Percentiles rank a stretch among this genome's conserved stretches.
These are phyloP conservation scores for Nectriaceae sp. DNA, from an alignment of 2,329 filamentous ascomycete genomes.

Conservation along the genomic window DNA sequence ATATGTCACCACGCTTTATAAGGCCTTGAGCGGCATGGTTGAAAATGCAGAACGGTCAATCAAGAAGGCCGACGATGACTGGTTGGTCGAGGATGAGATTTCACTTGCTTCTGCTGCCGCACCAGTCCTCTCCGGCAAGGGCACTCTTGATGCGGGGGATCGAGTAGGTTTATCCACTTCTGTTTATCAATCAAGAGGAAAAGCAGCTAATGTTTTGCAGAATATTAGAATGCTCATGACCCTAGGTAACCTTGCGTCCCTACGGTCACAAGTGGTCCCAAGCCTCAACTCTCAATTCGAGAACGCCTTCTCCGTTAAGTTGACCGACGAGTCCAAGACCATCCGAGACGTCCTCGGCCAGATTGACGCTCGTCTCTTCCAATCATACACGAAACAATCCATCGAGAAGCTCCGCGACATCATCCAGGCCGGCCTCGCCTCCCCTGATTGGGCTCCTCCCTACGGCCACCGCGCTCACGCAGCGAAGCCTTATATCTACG, in stretches of 20 bases:
- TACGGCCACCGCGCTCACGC: constrained; percentile 63
- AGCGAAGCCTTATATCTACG: constrained; percentile 87
- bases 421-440: constrained; percentile 72
- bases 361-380: constrained; percentile 89
- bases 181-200: not conserved
- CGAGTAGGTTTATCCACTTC: constrained; percentile 44
- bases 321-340: constrained; percentile 90
- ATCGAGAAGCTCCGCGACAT: constrained; percentile 68
- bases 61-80: constrained; percentile 64
- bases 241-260: constrained; percentile 83
- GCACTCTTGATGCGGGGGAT: constrained; percentile 56
- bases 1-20: constrained; percentile 93
- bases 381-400: constrained; percentile 83
- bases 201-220: constrained; percentile 47
- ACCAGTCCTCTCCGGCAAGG: constrained; percentile 43
- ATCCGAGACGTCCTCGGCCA: constrained; percentile 88
- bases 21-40: constrained; percentile 91
- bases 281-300: constrained; percentile 92
- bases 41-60: constrained; percentile 86
- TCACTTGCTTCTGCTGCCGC: constrained; percentile 38
- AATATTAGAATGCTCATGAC: constrained; percentile 93
- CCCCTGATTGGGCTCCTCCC: constrained; percentile 69
- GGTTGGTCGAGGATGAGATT: constrained; percentile 52
- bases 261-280: constrained; percentile 81
- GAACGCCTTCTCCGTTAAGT: constrained; percentile 87